A percentile compares a stretch with the other conserved stretches of the same genome.
Conservation (phyloP, 1,284 basidiomycete genomes). For the Macrocystidia cucumis region DNA sequence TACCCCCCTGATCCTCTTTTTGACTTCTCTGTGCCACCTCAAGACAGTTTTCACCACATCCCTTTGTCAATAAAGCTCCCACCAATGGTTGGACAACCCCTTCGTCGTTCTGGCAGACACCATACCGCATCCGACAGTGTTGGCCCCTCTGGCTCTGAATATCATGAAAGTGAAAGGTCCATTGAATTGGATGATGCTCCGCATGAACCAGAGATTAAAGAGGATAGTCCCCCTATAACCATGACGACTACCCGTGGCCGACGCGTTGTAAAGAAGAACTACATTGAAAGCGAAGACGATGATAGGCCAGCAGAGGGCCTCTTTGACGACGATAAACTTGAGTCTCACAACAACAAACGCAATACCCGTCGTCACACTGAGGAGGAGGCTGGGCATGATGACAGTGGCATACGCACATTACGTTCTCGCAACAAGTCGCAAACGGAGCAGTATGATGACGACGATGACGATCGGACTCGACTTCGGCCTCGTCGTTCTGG, state of each 20-base stretch:
- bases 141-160: conserved; percentile 58
- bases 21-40: no score
- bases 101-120: conserved; percentile 32
- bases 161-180: conserved; percentile 52
- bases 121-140: conserved; percentile 19
- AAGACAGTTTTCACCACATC: no score
- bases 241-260: conserved; percentile 36
- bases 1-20: no score
- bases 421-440: conserved; percentile 8
- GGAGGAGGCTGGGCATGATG: conserved; percentile 32
- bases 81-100: conserved; percentile 16
- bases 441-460: conserved; percentile 10
- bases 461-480: conserved; percentile 15
- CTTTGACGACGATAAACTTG: conserved; percentile 18
- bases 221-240: conserved; percentile 15
- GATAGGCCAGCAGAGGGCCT: conserved; percentile 15
- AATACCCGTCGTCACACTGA: conserved; percentile 16
- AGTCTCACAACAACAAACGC: conserved; percentile 11
- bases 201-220: conserved; percentile 22
- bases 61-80: conserved; percentile 26
- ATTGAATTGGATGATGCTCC: conserved; percentile 17
- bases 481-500: conserved; percentile 8
- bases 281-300: conserved; percentile 46
- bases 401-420: conserved; percentile 26
- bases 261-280: conserved; percentile 32